Evolutionary conservation across 768 basidiomycete species (phyloP), one percentile per base, ranked within the genome.

Genomic region (Calocybe cyanea): DNA sequence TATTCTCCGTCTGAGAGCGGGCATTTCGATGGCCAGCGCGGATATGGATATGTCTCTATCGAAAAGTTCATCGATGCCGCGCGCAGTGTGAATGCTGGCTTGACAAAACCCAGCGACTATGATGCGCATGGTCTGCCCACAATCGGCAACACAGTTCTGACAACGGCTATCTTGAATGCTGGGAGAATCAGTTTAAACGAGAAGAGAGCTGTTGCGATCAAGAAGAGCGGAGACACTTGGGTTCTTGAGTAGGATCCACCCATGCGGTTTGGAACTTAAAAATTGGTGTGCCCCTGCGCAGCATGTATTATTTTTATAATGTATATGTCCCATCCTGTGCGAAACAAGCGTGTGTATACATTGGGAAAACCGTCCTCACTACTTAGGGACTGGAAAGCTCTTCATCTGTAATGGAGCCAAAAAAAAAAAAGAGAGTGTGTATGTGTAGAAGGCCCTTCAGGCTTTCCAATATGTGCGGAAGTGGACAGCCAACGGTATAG

Each of bases 11-110:
- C 89, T 43, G 89, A 88, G 67, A 86, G 79, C 45, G 93, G 92
- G 5, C 86, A 91, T 66, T 95, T 96, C 60, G 93, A 95, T 58
- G 93, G 93, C 21, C 93, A 94, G 67, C 80, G 85, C 46, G 92
- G 92, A 13, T 96, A 96, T 63, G 93, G 88, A 50, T 83, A 95
- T 62, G 72, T 94, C 57, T 92, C 89, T 14, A 88, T 94, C 56
- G 92, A 92, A 66, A 93, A 88, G 66, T 94, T 94, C 66, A 71
- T 95, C 61, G 91, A 90, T 60, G 88, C 87, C 14, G 81, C 85
- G 34, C 77, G 84, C 41, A 77, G 74, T 50, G 87, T 93, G 57
- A 91, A 92, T 58, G 81, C 84, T 18, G 81, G 84, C 7, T 60
- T 72, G 43, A 69, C 78, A 41, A 76, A 77, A 60, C 79, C 91